Evolutionary conservation across 768 basidiomycete species (phyloP), one percentile per base, ranked within the genome.

Genomic region (Tricholoma terreum): DNA sequence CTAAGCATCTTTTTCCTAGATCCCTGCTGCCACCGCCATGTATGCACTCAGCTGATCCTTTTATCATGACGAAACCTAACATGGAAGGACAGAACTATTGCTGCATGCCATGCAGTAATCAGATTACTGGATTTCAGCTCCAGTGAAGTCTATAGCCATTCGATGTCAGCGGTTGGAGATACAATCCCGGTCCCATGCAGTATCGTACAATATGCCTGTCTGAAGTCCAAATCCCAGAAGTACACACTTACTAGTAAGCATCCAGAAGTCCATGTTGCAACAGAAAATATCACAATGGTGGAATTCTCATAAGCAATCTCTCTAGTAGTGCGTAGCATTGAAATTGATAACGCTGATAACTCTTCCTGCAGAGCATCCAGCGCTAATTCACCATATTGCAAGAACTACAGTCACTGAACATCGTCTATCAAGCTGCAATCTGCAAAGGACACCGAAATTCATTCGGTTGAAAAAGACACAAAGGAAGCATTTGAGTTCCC

Each of bases 1-100:
- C 46, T 36, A 31, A 11, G 21, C 34, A 57, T 59, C 54, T 48
- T 19, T 21, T 21, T 54, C 31, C 45, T 56, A 77, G 86, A 77
- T 87, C 34, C 87, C 87, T 24, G 85, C 86, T 35, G 85, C 86
- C 15, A 79, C 82, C 3, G 74, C 86, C 57, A 84, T 85, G 86
- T 87, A 71, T 15, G 70, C 58, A 43, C 45, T 42, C 45, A 10
- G 15, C 15, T 14, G 22, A 30, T 54, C 43, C 46, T 46, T 45
- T 49, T 10, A 50, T 27, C 21, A 54, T 55, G 21, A 52, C 51
- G 53, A 19, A 53, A 24, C 58, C 52, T 33, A 58, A 48, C 34
- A 57, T 27, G 24, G 31, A 56, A 27, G 48, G 35, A 48, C 21
- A 83, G 80, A 22, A 77, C 83, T 8, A 84, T 86, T 54, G 84